These are phyloP conservation scores for Galerina marginata DNA, from an alignment of 768 basidiomycete genomes.

Conservation along the genomic window DNA sequence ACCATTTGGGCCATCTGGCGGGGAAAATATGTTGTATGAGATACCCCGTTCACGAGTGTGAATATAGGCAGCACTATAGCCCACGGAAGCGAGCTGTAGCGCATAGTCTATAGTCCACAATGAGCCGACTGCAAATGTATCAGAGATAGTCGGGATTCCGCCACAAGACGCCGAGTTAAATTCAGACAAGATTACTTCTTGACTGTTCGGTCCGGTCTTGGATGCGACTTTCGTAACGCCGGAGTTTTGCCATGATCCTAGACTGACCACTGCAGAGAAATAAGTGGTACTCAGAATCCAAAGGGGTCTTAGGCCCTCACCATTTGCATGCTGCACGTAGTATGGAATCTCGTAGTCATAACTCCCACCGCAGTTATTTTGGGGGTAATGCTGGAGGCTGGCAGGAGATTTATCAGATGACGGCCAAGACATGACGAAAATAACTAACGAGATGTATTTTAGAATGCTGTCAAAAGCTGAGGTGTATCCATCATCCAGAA, in stretches of 20 bases:
- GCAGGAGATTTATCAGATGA: not conserved
- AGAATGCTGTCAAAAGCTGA: conserved; percentile 40
- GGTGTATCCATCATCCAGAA: conserved; percentile 49
- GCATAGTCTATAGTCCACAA: conserved; percentile 60
- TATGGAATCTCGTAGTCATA: conserved; percentile 44
- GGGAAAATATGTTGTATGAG: conserved; percentile 55
- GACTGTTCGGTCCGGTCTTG: conserved; percentile 33
- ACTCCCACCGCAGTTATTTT: conserved; percentile 48
- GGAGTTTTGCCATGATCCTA: conserved; percentile 52
- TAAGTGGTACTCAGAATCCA: conserved; percentile 1
- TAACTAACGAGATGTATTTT: conserved; percentile 54
- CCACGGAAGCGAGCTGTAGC: conserved; percentile 53
- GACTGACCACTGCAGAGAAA: conserved; percentile 36
- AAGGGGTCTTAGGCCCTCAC: conserved; percentile 28
- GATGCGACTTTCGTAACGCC: conserved; percentile 42
- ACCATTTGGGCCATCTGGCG: conserved; percentile 42
- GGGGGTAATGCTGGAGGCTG: conserved; percentile 59
- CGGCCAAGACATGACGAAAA: not conserved
- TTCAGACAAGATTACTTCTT: conserved; percentile 55
- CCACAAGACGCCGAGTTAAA: conserved; percentile 62
- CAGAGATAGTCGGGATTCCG: conserved; percentile 52
- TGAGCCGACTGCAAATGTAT: conserved; percentile 55
- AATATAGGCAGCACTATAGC: conserved; percentile 54
- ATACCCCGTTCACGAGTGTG: conserved; percentile 60
- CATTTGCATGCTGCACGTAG: conserved; percentile 52